phyloP scores from a whole-genome alignment of 1,284 basidiomycete species.

The Somion occarium region DNA sequence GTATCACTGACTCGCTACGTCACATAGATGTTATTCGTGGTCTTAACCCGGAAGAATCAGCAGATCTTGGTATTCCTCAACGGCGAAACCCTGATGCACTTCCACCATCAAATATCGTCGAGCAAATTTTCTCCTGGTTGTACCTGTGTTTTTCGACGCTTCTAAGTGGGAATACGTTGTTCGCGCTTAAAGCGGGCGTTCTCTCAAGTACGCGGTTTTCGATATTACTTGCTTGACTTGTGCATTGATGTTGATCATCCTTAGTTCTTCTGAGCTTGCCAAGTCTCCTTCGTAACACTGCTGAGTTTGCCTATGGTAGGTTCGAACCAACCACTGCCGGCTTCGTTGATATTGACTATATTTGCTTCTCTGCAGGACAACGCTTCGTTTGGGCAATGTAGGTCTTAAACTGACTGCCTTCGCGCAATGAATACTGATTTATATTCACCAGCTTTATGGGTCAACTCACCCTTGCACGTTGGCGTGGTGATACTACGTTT shows the following conservation, averaged over 20 bases:
- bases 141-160: slow-evolving; percentile 38
- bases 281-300: slow-evolving; percentile 48
- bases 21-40: slow-evolving; percentile 54
- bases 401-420: slow-evolving; percentile 12
- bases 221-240: neutral
- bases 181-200: slow-evolving; percentile 75
- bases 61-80: slow-evolving; percentile 51
- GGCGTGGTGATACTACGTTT: slow-evolving; percentile 74
- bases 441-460: slow-evolving; percentile 68
- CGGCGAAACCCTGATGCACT: slow-evolving; percentile 72
- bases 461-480: slow-evolving; percentile 63
- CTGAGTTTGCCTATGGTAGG: slow-evolving; percentile 57
- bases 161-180: slow-evolving; percentile 59
- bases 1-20: too few species aligned
- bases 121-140: slow-evolving; percentile 43
- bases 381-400: slow-evolving; percentile 35
- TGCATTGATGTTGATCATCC: neutral
- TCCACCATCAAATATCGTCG: slow-evolving; percentile 56
- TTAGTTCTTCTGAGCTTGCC: slow-evolving; percentile 60
- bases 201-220: slow-evolving; percentile 43
- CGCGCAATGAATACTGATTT: too few species aligned
- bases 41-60: slow-evolving; percentile 34
- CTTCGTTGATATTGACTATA: neutral
- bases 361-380: slow-evolving; percentile 18
- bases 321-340: too few species aligned